Evolutionary conservation across 2,329 filamentous ascomycete species (phyloP).

Genomic region (Trichoderma lentiforme): DNA sequence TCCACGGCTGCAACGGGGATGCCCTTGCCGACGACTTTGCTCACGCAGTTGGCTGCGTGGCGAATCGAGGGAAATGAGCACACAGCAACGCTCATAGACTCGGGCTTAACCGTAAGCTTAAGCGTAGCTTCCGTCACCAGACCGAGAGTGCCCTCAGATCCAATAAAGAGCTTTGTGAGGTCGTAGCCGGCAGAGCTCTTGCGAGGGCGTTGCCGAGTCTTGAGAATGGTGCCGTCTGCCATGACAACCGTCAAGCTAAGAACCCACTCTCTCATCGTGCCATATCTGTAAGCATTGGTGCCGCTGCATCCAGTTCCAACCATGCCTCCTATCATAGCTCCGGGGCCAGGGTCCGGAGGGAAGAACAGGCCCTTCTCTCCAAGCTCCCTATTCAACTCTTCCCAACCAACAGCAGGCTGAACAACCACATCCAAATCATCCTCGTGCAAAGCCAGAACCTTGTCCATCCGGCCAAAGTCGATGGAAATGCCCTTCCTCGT

Average conservation of each 20-base stretch:
- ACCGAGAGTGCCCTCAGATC: conserved; percentile 86
- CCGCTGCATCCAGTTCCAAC: conserved; percentile 71
- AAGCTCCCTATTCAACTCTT: conserved; percentile 76
- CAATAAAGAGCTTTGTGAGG: conserved; percentile 83
- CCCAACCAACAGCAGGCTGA: conserved; percentile 83
- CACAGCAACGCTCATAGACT: conserved; percentile 77
- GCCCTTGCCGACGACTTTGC: conserved; percentile 73
- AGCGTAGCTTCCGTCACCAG: conserved; percentile 88
- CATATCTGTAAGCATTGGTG: conserved; percentile 89
- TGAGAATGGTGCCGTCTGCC: conserved; percentile 85
- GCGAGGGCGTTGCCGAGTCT: conserved; percentile 80
- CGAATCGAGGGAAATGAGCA: conserved; percentile 58
- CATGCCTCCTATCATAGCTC: conserved; percentile 90
- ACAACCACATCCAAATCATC: conserved; percentile 74
- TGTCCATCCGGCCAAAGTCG: conserved; percentile 83
- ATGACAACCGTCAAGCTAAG: conserved; percentile 81
- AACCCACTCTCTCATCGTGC: conserved; percentile 95
- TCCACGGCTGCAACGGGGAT: conserved; percentile 89
- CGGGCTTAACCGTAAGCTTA: conserved; percentile 78
- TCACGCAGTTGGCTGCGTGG: conserved; percentile 74
- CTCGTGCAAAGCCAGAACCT: conserved; percentile 72
- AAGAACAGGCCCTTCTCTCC: conserved; percentile 77
- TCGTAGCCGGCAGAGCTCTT: conserved; percentile 93
- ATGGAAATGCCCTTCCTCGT: conserved; percentile 81
- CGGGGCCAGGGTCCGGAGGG: conserved; percentile 85